Percentiles rank a stretch among this genome's conserved stretches.
Conservation (phyloP, 208 protist genomes). For the Polymyxa betae region DNA sequence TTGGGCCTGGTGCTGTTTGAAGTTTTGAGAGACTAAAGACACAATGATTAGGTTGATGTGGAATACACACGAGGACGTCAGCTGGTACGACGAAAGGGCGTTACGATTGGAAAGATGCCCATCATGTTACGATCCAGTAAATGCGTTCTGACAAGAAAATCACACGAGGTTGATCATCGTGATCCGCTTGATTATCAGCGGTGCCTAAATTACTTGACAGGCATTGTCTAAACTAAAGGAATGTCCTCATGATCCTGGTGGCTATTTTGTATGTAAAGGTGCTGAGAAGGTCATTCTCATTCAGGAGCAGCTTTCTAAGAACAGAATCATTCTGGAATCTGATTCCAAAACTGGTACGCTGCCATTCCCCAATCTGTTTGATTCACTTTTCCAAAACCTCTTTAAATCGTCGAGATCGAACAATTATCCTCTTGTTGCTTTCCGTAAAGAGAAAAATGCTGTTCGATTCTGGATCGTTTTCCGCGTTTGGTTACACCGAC, state of each 20-base stretch:
- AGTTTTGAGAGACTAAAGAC: no score
- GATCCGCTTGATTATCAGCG: no score
- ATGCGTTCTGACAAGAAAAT: conserved; percentile 90
- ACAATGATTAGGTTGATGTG: conserved; percentile 73
- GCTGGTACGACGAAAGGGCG: conserved; percentile 72
- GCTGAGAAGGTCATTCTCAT: conserved; percentile 92
- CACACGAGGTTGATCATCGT: conserved; percentile 20
- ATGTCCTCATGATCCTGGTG: conserved; percentile 96
- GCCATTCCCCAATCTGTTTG: no score
- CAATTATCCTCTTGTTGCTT: no score
- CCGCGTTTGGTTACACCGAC: background rate
- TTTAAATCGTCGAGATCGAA: no score
- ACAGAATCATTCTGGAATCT: conserved; percentile 94
- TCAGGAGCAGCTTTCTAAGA: conserved; percentile 94
- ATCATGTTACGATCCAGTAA: conserved; percentile 98
- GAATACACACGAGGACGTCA: conserved; percentile 79
- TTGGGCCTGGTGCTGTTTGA: background rate
- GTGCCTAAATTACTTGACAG: conserved; percentile 59
- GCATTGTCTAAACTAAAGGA: conserved; percentile 93
- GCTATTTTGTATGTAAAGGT: conserved; percentile 99
- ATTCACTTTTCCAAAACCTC: no score
- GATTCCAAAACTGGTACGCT: conserved; percentile 52
- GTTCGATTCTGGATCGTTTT: no score
- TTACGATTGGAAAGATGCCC: conserved; percentile 86
- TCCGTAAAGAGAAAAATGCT: no score